Evolutionary conservation across 2,329 filamentous ascomycete genomes (phyloP), one percentile per base, ranked within the genome.

Genomic region (Arthrobotrys sphaeroides): DNA sequence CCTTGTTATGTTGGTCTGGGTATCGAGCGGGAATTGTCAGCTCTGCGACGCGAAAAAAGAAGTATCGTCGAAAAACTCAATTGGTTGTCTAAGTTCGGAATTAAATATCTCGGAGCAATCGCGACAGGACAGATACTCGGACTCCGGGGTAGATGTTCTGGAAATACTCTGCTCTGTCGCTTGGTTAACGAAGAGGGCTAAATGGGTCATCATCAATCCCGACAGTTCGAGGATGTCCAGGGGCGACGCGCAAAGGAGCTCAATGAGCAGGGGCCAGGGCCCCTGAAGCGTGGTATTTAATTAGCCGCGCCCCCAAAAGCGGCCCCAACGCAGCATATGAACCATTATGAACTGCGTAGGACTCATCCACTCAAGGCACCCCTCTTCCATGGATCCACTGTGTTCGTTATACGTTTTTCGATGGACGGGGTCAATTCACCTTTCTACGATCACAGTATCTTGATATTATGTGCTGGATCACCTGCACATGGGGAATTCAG

Each of bases 281-380:
- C 51, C 51, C 51, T 55, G 51, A 55, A 55, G 51, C 51, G 51
- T 55, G 51, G 51, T 55, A 55, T 55, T 55, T 55, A 24, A 12
- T 22, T 9, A 20, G 26, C 26, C 6, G 2, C 12, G 18, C 2
- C 3, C 9, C 18, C 9, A 38, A 55, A 55, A 24, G 6, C 31
- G 1, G 4, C 31, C 24, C 9, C 51, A 55, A 55, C 51, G 20
- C 51, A n/a, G n/a, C n/a, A n/a, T n/a, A n/a, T n/a, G n/a, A n/a
- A n/a, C n/a, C n/a, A n/a, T n/a, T n/a, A 55, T 38, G 16, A 3
- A n/a, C 7, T 33, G 10, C 28, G 1, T 33, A 12, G 31, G 7
- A 33, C 36, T n/a, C 36, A n/a, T n/a, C 16, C 36, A 16, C 13
- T n/a, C 10, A 10, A 40, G 5, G 36, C n/a, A n/a, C 36, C 4